A percentile compares a stretch with the other conserved stretches of the same genome.
phyloP scores from a whole-genome alignment of 768 basidiomycete species.

The Lanmaoa pseudosensibilis region DNA sequence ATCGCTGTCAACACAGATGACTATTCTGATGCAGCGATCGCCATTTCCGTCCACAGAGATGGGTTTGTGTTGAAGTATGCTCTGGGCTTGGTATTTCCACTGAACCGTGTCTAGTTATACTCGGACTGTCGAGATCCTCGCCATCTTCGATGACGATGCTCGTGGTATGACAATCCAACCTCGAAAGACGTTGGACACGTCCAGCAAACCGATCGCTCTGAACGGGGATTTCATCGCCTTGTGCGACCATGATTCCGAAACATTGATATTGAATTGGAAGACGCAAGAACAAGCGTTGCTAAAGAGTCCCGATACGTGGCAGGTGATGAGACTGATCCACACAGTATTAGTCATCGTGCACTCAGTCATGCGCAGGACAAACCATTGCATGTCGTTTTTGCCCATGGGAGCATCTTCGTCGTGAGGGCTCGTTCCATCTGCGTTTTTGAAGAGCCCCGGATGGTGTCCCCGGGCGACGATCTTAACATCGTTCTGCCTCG shows the following conservation, averaged over 20 bases:
- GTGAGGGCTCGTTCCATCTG: conserved; percentile 59
- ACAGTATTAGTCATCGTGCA: conserved; percentile 1
- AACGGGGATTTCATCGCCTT: conserved; percentile 53
- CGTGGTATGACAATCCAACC: conserved; percentile 29
- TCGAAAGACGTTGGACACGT: conserved; percentile 38
- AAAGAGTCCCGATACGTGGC: conserved; percentile 36
- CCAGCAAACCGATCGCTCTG: conserved; percentile 48
- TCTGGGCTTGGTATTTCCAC: conserved; percentile 2
- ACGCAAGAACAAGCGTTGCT: conserved; percentile 47
- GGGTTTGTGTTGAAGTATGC: conserved; percentile 40
- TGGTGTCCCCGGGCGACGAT: conserved; percentile 25
- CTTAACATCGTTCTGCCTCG: conserved; percentile 29
- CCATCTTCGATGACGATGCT: conserved; percentile 12
- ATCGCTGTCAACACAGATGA: conserved; percentile 50
- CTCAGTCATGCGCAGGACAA: conserved; percentile 40
- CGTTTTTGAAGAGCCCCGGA: conserved; percentile 50
- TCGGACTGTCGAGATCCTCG: conserved; percentile 33
- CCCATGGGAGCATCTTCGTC: conserved; percentile 49
- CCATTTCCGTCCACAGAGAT: conserved; percentile 47
- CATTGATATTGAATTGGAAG: conserved; percentile 58
- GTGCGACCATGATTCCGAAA: conserved; percentile 51
- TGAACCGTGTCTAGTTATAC: conserved; percentile 19
- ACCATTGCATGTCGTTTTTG: conserved; percentile 53
- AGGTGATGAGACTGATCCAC: conserved; percentile 22
- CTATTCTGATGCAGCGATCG: conserved; percentile 47